phyloP scores from a whole-genome alignment of 78 protist species.

The Dictyostelium purpureum region DNA sequence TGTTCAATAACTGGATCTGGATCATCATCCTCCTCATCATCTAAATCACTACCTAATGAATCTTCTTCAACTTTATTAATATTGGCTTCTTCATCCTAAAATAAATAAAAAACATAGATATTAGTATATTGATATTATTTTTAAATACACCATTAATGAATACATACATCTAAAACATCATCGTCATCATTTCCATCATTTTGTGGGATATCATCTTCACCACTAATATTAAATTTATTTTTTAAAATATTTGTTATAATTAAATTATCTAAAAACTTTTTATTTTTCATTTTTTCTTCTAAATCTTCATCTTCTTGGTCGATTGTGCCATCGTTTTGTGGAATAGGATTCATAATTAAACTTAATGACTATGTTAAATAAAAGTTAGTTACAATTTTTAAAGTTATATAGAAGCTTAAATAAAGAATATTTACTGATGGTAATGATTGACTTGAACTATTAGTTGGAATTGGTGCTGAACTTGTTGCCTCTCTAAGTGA shows the following conservation, averaged over 20 bases:
- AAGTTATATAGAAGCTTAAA: background rate
- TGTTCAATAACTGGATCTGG: constrained; percentile 68
- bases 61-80: constrained; percentile 16
- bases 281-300: background rate
- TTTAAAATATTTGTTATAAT: background rate
- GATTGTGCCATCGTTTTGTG: constrained; percentile 52
- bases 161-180: constrained; percentile 39
- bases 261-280: constrained; percentile 24
- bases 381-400: background rate
- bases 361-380: constrained; percentile 12
- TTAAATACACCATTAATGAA: background rate
- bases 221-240: constrained; percentile 4
- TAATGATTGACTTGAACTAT: background rate
- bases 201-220: constrained; percentile 1
- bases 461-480: too few species aligned
- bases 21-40: constrained; percentile 68
- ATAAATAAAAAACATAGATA: background rate
- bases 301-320: background rate
- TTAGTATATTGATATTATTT: background rate
- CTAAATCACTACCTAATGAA: constrained; percentile 57
- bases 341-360: constrained; percentile 52
- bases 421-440: background rate
- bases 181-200: constrained; percentile 50
- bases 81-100: constrained; percentile 21
- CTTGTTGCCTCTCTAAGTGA: too few species aligned